Base-by-base conservation (phyloP, 2,329 filamentous ascomycete species). In the Pseudopyricularia cyperi region DNA sequence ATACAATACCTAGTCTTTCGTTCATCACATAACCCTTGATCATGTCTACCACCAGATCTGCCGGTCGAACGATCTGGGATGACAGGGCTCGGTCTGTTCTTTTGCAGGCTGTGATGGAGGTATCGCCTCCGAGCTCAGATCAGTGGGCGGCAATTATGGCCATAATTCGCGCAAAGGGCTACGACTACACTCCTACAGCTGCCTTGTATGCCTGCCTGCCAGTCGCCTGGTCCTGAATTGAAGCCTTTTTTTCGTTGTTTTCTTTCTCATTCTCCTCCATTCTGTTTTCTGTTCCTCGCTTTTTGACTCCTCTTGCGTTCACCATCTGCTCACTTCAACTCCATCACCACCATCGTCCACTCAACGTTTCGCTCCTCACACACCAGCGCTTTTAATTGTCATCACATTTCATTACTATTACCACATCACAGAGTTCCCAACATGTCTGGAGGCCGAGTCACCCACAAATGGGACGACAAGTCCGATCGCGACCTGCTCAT, bases 401-500 rank as follows among this genome's bases (percentile, higher is more conserved):
- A 46, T 24, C 15, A 19, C 3, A n/a, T n/a, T n/a, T n/a, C n/a
- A n/a, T n/a, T n/a, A n/a, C n/a, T n/a, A n/a, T n/a, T n/a, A n/a
- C n/a, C 34, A 51, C 9, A 34, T 34, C 6, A 35, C 22, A 34
- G n/a, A n/a, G n/a, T 15, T 46, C 11, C 17, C 42, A 35, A 48
- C 11, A 51, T 44, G 49, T 32, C 37, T 39, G 33, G 9, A 2
- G 15, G 50, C 15, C 42, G 50, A n/a, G n/a, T 33, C 5, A 19
- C 39, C 24, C 56, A 58, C 32, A 50, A 50, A 2, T 65, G 62
- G 61, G 59, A 62, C 7, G 54, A 55, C 4, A 56, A 60, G 1
- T 58, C 61, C 3, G 57, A 66, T 30, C 57, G 61, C 8, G 62
- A 63, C 37, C 58, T 67, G 1, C 59, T 66, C 7, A 55, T 57